phyloP scores from a whole-genome alignment of 2,329 filamentous ascomycete species.

The Hawksworthiomyces lignivorus region DNA sequence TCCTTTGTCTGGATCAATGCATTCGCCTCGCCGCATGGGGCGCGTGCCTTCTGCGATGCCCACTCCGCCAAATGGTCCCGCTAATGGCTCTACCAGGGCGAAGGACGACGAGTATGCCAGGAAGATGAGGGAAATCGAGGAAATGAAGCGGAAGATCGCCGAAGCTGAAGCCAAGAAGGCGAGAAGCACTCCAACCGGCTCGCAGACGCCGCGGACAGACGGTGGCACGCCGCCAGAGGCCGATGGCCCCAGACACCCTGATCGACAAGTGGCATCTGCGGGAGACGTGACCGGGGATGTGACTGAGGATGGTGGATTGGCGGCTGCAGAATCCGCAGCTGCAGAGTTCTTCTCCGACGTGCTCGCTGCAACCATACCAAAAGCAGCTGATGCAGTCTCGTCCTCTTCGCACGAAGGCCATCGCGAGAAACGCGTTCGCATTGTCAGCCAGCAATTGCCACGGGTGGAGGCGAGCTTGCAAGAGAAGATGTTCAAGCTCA shows the following conservation, averaged over 20 bases:
- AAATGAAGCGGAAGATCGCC: conserved; percentile 51
- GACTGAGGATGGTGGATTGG: conserved; percentile 4
- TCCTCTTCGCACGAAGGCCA: conserved; percentile 7
- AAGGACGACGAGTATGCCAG: conserved; percentile 35
- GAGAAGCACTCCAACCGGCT: conserved; percentile 24
- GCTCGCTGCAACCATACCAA: no score
- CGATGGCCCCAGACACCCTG: conserved; percentile 8
- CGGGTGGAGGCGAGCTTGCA: conserved; percentile 30
- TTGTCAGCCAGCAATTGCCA: conserved; percentile 31
- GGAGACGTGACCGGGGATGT: conserved; percentile 16
- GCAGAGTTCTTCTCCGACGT: conserved; percentile 18
- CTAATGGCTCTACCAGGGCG: conserved; percentile 24
- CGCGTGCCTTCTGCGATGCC: conserved; percentile 30
- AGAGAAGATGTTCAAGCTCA: conserved; percentile 40
- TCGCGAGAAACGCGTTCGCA: conserved; percentile 24
- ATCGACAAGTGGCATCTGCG: conserved; percentile 14
- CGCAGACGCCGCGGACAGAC: conserved; percentile 21
- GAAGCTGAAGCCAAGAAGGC: conserved; percentile 49
- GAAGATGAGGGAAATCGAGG: conserved; percentile 53
- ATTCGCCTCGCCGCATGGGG: conserved; percentile 29
- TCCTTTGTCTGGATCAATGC: conserved; percentile 31
- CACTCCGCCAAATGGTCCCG: conserved; percentile 30
- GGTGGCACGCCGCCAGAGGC: conserved; percentile 22
- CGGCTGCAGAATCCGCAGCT: conserved; percentile 13
- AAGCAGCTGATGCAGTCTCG: not conserved